Evolutionary conservation across 352 stramenopile genomes (phyloP).

Genomic region (Aphanomyces astaci): DNA sequence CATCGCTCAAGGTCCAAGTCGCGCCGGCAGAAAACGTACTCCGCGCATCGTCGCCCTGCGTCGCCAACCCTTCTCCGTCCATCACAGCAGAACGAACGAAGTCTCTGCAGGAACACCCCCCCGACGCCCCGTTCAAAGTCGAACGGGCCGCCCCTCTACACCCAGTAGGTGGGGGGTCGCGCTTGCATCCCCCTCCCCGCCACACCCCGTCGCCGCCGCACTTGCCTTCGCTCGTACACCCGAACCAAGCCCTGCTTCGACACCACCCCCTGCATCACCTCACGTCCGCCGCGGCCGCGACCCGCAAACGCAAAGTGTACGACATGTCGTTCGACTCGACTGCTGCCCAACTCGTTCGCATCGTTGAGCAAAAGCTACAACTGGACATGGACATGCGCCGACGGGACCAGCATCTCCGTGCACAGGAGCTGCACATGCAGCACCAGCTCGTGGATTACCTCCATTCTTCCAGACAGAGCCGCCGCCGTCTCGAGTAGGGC

Average conservation of each 20-base stretch:
- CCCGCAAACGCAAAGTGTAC: conserved; percentile 14
- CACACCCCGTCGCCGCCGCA: neutral
- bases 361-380: conserved; percentile 13
- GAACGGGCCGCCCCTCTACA: neutral
- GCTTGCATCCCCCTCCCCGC: neutral
- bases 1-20: neutral
- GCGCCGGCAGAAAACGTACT: neutral
- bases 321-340: neutral
- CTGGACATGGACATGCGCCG: conserved; percentile 18
- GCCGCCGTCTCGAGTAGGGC: no score
- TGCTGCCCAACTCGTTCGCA: neutral
- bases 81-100: neutral
- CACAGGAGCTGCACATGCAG: conserved; percentile 17
- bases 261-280: no score
- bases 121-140: neutral
- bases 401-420: conserved; percentile 2
- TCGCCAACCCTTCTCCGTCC: no score
- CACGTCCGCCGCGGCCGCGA: neutral
- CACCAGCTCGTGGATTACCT: conserved; percentile 10
- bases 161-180: no score
- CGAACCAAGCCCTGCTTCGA: neutral
- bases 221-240: neutral
- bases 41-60: no score
- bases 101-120: neutral
- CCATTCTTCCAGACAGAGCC: neutral